A percentile compares a stretch with the other conserved stretches of the same genome.
phyloP scores from a whole-genome alignment of 1,139 yeast species.

The Taphrina confusa region DNA sequence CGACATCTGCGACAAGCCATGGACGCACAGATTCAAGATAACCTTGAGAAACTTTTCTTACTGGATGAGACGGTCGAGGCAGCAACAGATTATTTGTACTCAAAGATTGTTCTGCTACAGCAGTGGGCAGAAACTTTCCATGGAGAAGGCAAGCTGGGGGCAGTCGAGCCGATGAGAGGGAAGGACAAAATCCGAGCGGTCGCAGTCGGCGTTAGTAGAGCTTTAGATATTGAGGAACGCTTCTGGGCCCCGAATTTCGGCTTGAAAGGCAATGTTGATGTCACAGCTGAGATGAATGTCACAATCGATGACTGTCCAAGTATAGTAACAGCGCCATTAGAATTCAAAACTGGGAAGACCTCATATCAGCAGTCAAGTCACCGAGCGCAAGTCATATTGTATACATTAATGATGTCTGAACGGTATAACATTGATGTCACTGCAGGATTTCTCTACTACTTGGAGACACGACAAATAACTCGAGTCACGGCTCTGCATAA shows the following conservation, averaged over 20 bases:
- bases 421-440: constrained; percentile 64
- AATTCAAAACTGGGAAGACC: constrained; percentile 75
- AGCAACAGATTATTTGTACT: constrained; percentile 53
- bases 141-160: constrained; percentile 37
- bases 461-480: constrained; percentile 61
- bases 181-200: constrained; percentile 28
- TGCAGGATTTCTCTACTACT: constrained; percentile 71
- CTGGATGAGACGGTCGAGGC: constrained; percentile 56
- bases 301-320: constrained; percentile 36
- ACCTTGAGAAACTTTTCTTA: constrained; percentile 59
- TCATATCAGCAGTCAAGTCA: constrained; percentile 61
- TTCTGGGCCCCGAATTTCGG: constrained; percentile 92
- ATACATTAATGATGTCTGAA: constrained; percentile 75
- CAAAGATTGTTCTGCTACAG: constrained; percentile 60
- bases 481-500: constrained; percentile 49
- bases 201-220: constrained; percentile 55
- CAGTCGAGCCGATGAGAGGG: constrained; percentile 22
- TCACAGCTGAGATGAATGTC: constrained; percentile 66
- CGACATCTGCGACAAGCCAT: constrained; percentile 53
- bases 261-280: constrained; percentile 87
- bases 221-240: constrained; percentile 83
- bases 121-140: constrained; percentile 63
- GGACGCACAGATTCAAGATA: constrained; percentile 51
- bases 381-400: constrained; percentile 85
- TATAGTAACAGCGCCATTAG: constrained; percentile 59